Base-by-base conservation (phyloP, 352 stramenopile species). In the Globisporangium nodosum region DNA sequence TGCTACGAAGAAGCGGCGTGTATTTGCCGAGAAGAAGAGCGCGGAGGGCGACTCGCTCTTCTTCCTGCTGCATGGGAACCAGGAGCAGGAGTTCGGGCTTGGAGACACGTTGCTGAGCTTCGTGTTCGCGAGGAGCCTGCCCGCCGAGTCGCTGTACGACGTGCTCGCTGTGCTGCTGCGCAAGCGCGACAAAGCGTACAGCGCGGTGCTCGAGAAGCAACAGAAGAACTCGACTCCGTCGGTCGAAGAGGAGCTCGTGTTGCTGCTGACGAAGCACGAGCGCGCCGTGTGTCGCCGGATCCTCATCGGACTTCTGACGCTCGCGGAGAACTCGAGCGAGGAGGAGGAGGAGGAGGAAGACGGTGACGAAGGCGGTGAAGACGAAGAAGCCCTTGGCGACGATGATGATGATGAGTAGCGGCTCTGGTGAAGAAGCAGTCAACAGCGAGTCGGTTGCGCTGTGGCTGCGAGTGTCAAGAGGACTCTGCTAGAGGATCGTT, bases 141-240 rank as follows among this genome's bases (percentile, higher is more conserved):
- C 81, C 7, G 61, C 70, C n/a, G 81, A 89, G 7, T 63, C 70
- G 37, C 73, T 91, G 51, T 78, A 91, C 58, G 81, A 91, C 43
- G 81, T 72, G 18, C 61, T 91, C 47, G 71, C 70, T 2, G 69
- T 81, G 57, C 51, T 89, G 56, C 58, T 91, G 31, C 78, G 81
- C 54, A 62, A 74, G 18, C 84, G 82, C 49, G 81, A 91, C 71
- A 88, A 87, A 57, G 51, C 56, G 5, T 88, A 87, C 61, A 86
- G 78, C 45, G 67, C 72, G 40, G 46, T 71, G 40, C 56, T 91
- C 30, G 64, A 60, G 21, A 42, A 33, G 13, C 18, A 48, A 20
- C 15, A n/a, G 24, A n/a, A 43, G 45, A 46, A 24, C 21, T 24
- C 20, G 20, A 5, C 5, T 5, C 31, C 8, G 31, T 8, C 40